phyloP scores from a whole-genome alignment of 495 filamentous ascomycete species.

The Podospora didyma region DNA sequence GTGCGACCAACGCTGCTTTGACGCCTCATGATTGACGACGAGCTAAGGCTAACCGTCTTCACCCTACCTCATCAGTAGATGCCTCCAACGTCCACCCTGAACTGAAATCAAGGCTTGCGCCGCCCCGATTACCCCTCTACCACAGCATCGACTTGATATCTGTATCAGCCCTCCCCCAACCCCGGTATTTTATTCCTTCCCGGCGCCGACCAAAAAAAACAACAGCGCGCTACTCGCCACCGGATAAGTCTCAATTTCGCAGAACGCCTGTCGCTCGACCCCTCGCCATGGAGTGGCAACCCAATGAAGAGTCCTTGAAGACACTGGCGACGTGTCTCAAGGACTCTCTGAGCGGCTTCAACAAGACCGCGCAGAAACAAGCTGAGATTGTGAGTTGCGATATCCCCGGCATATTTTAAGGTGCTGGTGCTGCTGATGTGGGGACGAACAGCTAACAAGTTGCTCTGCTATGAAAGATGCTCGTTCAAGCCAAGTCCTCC shows the following conservation, averaged over 20 bases:
- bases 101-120: conserved; percentile 9
- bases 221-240: conserved; percentile 5
- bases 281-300: conserved; percentile 83
- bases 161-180: neutral
- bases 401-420: too few species aligned
- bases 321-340: conserved; percentile 85
- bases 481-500: conserved; percentile 80
- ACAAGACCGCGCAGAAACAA: conserved; percentile 74
- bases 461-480: conserved; percentile 60
- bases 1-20: conserved; percentile 7
- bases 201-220: neutral
- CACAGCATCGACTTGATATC: neutral
- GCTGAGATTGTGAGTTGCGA: conserved; percentile 58
- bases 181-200: neutral
- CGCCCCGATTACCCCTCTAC: conserved; percentile 2
- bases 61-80: conserved; percentile 10
- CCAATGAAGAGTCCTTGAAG: conserved; percentile 76
- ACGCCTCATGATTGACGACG: neutral
- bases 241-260: conserved; percentile 4
- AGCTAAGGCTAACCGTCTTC: conserved; percentile 3
- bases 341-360: conserved; percentile 83
- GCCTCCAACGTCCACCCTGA: conserved; percentile 6
- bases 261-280: neutral
- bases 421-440: conserved; percentile 2
- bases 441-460: conserved; percentile 17